Conservation (phyloP, 2,329 filamentous ascomycete species). For the Penicillium sclerotiorum region DNA sequence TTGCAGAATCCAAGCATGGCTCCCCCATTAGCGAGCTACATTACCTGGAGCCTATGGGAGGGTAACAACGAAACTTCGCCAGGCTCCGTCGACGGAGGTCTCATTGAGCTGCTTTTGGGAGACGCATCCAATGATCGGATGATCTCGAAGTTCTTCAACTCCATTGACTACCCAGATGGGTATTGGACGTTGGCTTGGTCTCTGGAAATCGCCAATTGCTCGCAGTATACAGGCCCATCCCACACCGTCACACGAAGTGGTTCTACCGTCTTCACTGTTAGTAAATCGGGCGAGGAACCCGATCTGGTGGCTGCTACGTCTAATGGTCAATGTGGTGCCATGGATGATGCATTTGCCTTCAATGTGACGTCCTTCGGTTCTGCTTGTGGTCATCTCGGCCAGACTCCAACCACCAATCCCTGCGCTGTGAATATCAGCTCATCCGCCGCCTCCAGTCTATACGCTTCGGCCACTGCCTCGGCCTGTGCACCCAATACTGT, state of each 20-base stretch:
- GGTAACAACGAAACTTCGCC: neutral
- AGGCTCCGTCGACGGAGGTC: neutral
- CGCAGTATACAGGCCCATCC: neutral
- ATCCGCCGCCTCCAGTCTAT: neutral
- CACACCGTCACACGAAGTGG: neutral
- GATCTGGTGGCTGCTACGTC: conserved; percentile 3
- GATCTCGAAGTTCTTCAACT: neutral
- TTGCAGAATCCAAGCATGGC: conserved; percentile 2
- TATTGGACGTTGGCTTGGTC: neutral
- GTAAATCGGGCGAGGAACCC: neutral
- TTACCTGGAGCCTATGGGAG: conserved; percentile 2
- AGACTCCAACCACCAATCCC: conserved; percentile 3
- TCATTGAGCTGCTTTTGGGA: neutral
- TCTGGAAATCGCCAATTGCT: neutral
- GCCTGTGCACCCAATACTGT: neutral
- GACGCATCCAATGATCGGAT: neutral
- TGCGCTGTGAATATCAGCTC: conserved; percentile 2
- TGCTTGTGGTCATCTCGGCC: neutral
- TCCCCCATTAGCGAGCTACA: neutral
- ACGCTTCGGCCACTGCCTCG: neutral
- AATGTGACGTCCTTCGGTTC: neutral
- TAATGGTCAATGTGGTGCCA: neutral
- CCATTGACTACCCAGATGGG: neutral
- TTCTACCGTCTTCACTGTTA: neutral
- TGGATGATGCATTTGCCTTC: neutral